phyloP scores from a whole-genome alignment of 495 filamentous ascomycete species.

The Haplographium delicatum region DNA sequence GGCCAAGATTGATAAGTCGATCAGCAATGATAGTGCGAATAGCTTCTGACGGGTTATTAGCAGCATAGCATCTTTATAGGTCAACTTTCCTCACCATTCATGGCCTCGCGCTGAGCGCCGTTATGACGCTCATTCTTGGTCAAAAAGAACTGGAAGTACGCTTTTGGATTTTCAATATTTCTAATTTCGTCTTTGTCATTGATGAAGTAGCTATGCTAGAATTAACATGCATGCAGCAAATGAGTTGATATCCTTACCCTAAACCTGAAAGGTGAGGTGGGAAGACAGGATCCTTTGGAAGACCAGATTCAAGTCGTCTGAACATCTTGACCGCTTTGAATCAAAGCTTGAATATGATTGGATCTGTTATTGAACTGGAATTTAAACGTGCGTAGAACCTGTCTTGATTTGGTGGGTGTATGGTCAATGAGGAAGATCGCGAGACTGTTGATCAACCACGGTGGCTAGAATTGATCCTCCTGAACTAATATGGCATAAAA shows the following conservation, averaged over 20 bases:
- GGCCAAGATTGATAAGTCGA: constrained; percentile 54
- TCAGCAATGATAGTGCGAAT: constrained; percentile 52
- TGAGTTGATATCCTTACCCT: constrained; percentile 45
- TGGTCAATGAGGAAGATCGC: too few relatives aligned
- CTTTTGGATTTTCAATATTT: constrained; percentile 54
- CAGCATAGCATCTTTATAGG: not conserved
- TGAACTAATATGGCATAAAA: too few relatives aligned
- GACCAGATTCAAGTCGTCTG: constrained; percentile 51
- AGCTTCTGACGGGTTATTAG: constrained; percentile 43
- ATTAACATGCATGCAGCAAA: not conserved
- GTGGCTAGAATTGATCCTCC: too few relatives aligned
- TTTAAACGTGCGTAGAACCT: too few relatives aligned
- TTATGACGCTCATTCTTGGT: constrained; percentile 68
- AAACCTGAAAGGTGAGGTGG: constrained; percentile 56
- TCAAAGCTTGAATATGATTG: too few relatives aligned
- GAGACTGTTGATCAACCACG: too few relatives aligned
- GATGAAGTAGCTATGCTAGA: constrained; percentile 58
- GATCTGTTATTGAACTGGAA: too few relatives aligned
- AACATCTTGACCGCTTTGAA: constrained; percentile 52
- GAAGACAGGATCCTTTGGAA: constrained; percentile 67
- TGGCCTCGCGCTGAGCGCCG: constrained; percentile 59
- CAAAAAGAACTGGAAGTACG: constrained; percentile 68
- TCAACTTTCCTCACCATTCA: constrained; percentile 50
- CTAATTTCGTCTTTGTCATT: constrained; percentile 65
- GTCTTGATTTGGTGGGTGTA: too few relatives aligned